Base-by-base conservation (phyloP, 2,329 filamentous ascomycete genomes). In the Aaosphaeria pasadenensis region DNA sequence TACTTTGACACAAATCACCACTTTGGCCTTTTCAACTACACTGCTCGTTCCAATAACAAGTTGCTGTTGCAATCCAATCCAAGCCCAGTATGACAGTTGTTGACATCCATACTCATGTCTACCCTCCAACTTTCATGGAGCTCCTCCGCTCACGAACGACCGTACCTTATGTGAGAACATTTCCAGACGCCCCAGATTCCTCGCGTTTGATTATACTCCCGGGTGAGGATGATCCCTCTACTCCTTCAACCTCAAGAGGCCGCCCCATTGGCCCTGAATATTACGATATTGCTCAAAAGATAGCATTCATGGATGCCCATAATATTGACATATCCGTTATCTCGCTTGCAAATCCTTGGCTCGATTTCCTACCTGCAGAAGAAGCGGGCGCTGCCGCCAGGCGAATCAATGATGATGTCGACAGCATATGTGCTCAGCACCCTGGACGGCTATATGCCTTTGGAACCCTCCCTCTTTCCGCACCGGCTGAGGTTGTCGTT, bases 301-400 rank as follows among this genome's bases (percentile, higher is more conserved):
- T 96, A 11, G 78, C 83, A 43, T 96, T 96, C 73, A 96, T 96
- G 91, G 80, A 90, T 67, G 81, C 78, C 11, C 91, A 96, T 72
- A 75, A 75, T 45, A 96, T 96, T 66, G 81, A 87, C 69, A 84
- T 87, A 54, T 94, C 88, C 1, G 88, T 96, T 44, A 84, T 96
- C 53, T 94, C 89, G 1, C 83, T 96, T 24, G 91, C 91, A 11
- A 96, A 96, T 64, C 91, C 91, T 0, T 96, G 91, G 91, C 80
- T 96, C 2, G 91, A 96, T 71, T 96, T 95, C 64, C 72, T 96
- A 0, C 70, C 76, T 0, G 66, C 82, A 0, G 67, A 74, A 4
- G 81, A 86, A 55, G 87, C 88, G 0, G 81, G 79, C 1, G 66
- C 71, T 30, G 83, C 85, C 43, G 89, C 89, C 1, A 63, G 73